Evolutionary conservation across 495 filamentous ascomycete species (phyloP).

Genomic region (Elaphomyces granulatus): DNA sequence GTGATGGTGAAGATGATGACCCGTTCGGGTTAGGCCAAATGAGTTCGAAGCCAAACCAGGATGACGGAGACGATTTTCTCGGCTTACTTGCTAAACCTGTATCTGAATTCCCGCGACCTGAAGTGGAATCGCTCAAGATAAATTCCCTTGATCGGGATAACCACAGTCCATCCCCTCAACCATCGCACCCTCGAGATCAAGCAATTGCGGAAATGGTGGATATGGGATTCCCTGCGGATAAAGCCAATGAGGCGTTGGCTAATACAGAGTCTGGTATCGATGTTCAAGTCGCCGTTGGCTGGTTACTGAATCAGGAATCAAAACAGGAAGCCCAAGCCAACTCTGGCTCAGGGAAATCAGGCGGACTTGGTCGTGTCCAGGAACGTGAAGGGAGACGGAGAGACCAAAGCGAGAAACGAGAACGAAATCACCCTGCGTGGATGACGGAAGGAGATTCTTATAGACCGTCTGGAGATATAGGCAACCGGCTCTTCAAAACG

Average conservation of each 20-base stretch:
- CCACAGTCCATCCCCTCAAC: conserved; percentile 16
- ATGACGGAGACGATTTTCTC: conserved; percentile 69
- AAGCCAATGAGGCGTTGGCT: conserved; percentile 58
- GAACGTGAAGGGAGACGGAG: conserved; percentile 22
- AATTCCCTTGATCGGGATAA: conserved; percentile 13
- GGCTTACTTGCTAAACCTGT: conserved; percentile 79
- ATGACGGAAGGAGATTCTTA: conserved; percentile 34
- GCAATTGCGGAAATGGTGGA: conserved; percentile 85
- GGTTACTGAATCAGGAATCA: conserved; percentile 70
- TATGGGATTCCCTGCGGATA: conserved; percentile 82
- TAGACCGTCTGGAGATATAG: conserved; percentile 51
- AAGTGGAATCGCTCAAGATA: conserved; percentile 18
- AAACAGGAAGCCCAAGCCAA: conserved; percentile 38
- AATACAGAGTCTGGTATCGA: conserved; percentile 67
- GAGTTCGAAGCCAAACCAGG: conserved; percentile 27
- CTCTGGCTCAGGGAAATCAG: not conserved
- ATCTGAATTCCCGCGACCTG: conserved; percentile 48
- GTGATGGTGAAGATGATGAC: conserved; percentile 47
- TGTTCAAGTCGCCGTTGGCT: conserved; percentile 78
- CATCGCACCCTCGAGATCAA: conserved; percentile 52
- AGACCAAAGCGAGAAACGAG: conserved; percentile 25
- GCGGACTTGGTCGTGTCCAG: conserved; percentile 3
- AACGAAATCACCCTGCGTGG: conserved; percentile 24
- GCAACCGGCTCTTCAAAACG: conserved; percentile 78
- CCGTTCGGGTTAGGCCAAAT: conserved; percentile 74